These are phyloP conservation scores for Halophytophthora polymorphica DNA, from an alignment of 352 stramenopile species.

Conservation along the genomic window DNA sequence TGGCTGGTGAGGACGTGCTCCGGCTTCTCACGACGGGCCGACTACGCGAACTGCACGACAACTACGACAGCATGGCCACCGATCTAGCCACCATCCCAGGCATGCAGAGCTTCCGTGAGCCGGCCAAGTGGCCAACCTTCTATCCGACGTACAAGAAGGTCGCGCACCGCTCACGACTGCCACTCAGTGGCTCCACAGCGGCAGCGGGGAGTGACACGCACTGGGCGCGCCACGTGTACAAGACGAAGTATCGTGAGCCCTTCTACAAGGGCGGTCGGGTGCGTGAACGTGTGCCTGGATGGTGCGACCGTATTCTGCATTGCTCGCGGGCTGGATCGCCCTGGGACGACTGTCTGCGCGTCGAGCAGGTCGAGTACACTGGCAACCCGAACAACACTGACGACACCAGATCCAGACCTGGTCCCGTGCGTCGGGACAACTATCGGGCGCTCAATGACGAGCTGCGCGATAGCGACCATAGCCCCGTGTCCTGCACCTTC, in stretches of 20 bases:
- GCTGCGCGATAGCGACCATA: slow-evolving; percentile 61
- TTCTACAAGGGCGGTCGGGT: slow-evolving; percentile 70
- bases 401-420: slow-evolving; percentile 11
- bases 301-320: slow-evolving; percentile 69
- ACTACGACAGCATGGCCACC: slow-evolving; percentile 62
- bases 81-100: slow-evolving; percentile 39
- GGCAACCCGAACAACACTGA: slow-evolving; percentile 9
- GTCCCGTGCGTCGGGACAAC: slow-evolving; percentile 39
- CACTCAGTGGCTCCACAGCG: slow-evolving; percentile 24
- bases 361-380: slow-evolving; percentile 39
- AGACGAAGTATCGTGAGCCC: slow-evolving; percentile 51
- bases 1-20: slow-evolving; percentile 50
- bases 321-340: slow-evolving; percentile 24
- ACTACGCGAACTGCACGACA: slow-evolving; percentile 58
- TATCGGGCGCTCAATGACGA: slow-evolving; percentile 62
- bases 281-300: slow-evolving; percentile 61
- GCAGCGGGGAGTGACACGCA: slow-evolving; percentile 24
- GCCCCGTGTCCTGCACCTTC: slow-evolving; percentile 60
- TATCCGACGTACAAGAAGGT: slow-evolving; percentile 82
- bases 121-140: slow-evolving; percentile 65
- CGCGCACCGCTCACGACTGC: slow-evolving; percentile 24
- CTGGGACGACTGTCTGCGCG: slow-evolving; percentile 15
- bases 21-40: slow-evolving; percentile 33
- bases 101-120: slow-evolving; percentile 46
- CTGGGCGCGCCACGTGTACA: slow-evolving; percentile 59